These are phyloP conservation scores for Kockiozyma suomiensis DNA, from an alignment of 805 yeast species.

Conservation along the genomic window DNA sequence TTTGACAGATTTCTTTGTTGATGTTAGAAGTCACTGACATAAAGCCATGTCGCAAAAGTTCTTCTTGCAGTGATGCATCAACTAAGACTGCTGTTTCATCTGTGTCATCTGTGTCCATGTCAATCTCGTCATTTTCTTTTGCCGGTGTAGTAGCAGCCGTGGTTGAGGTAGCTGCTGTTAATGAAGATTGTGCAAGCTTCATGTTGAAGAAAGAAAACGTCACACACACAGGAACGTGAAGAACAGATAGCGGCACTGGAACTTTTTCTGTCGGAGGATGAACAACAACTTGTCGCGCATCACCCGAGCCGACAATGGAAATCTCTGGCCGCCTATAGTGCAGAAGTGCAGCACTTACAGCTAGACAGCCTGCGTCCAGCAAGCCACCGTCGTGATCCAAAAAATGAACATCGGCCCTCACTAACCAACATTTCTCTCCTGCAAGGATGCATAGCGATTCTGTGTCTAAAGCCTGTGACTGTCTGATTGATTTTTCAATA, in stretches of 20 bases:
- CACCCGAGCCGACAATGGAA: conserved; percentile 52
- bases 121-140: conserved; percentile 9
- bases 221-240: conserved; percentile 88
- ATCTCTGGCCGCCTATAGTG: conserved; percentile 87
- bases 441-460: conserved; percentile 90
- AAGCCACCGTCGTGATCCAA: conserved; percentile 91
- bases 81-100: conserved; percentile 52
- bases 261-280: conserved; percentile 78
- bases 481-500: conserved; percentile 86
- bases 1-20: conserved; percentile 87
- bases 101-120: conserved; percentile 26
- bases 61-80: conserved; percentile 81
- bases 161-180: background rate
- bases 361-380: conserved; percentile 86
- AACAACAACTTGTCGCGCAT: conserved; percentile 46
- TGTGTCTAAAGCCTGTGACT: conserved; percentile 88
- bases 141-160: background rate
- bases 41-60: conserved; percentile 70
- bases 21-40: conserved; percentile 85
- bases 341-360: conserved; percentile 80
- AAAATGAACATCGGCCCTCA: conserved; percentile 87
- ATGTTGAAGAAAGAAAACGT: conserved; percentile 74
- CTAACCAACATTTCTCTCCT: conserved; percentile 87
- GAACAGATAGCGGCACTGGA: conserved; percentile 79
- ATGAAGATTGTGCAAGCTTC: conserved; percentile 12